Conservation (phyloP, 345 rosid genomes). For the Eucalyptus rudis region DNA sequence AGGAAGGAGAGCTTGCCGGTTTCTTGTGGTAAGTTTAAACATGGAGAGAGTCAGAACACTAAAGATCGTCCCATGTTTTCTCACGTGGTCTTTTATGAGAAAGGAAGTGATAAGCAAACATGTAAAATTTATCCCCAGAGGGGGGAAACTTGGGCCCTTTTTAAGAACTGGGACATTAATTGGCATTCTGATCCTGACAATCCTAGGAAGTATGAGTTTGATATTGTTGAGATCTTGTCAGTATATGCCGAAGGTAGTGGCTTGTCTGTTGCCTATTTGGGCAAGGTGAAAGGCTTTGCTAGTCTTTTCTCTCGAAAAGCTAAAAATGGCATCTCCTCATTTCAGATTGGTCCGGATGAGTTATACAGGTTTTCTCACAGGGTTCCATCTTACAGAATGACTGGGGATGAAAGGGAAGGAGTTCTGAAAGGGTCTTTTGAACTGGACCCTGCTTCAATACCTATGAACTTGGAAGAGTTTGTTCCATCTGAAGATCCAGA, state of each 20-base stretch:
- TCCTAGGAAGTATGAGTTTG: constrained; percentile 32
- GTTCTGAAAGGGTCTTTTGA: constrained; percentile 59
- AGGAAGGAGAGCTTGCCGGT: constrained; percentile 29
- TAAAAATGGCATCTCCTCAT: constrained; percentile 1
- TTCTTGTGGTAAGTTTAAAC: constrained; percentile 56
- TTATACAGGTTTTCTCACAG: constrained; percentile 67
- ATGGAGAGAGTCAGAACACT: constrained; percentile 12
- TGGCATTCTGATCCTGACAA: constrained; percentile 24
- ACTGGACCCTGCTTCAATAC: constrained; percentile 74
- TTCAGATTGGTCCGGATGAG: constrained; percentile 35
- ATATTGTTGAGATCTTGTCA: constrained; percentile 61
- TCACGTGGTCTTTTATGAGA: constrained; percentile 33
- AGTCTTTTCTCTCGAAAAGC: constrained; percentile 38
- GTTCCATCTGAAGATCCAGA: background rate
- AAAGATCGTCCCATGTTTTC: constrained; percentile 44
- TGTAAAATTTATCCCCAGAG: constrained; percentile 40
- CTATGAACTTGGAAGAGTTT: constrained; percentile 31
- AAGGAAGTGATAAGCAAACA: constrained; percentile 3
- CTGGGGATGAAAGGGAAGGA: constrained; percentile 44
- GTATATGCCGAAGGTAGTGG: constrained; percentile 29
- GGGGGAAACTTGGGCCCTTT: constrained; percentile 81
- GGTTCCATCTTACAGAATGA: constrained; percentile 54
- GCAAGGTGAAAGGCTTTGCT: constrained; percentile 59
- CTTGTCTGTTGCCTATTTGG: constrained; percentile 29
- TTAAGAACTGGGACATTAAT: constrained; percentile 63